Evolutionary conservation across 1,284 basidiomycete species (phyloP).

Genomic region (Heterobasidion occidentale): DNA sequence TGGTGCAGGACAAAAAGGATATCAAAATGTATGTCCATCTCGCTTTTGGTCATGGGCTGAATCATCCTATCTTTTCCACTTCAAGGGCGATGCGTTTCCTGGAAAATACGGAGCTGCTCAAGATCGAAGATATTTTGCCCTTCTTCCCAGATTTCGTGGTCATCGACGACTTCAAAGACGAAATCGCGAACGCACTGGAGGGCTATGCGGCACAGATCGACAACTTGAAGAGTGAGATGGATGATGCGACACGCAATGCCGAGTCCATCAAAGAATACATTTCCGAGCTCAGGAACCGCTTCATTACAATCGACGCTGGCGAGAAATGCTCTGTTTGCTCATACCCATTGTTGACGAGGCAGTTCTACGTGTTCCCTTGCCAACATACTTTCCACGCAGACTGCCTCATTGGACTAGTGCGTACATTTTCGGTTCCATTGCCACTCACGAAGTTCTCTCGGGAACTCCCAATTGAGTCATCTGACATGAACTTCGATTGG

Average conservation of each 20-base stretch:
- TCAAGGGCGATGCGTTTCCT: conserved; percentile 91
- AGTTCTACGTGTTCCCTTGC: conserved; percentile 99
- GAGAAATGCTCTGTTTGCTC: conserved; percentile 85
- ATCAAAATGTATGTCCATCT: conserved; percentile 79
- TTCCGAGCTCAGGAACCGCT: conserved; percentile 78
- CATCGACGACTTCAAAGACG: conserved; percentile 99
- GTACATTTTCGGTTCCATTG: conserved; percentile 22
- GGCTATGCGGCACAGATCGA: conserved; percentile 92
- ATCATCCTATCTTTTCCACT: background rate
- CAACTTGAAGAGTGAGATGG: conserved; percentile 89
- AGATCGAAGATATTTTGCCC: conserved; percentile 97
- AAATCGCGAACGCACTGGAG: conserved; percentile 94
- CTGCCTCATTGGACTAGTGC: conserved; percentile 84
- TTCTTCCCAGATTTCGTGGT: conserved; percentile 99
- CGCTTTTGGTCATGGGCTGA: background rate
- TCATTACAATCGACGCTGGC: conserved; percentile 84
- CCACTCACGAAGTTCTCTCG: too few species aligned
- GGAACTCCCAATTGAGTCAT: too few species aligned
- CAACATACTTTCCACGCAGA: conserved; percentile 95
- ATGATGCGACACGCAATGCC: conserved; percentile 87
- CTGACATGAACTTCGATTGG: too few species aligned
- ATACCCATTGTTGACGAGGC: conserved; percentile 70
- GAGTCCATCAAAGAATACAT: conserved; percentile 95
- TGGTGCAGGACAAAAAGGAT: conserved; percentile 95
- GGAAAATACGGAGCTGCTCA: conserved; percentile 88